Percentiles rank a stretch among this genome's conserved stretches.
phyloP scores from a whole-genome alignment of 225 moss, liverwort and hornwort species.

The Polytrichum commune region DNA sequence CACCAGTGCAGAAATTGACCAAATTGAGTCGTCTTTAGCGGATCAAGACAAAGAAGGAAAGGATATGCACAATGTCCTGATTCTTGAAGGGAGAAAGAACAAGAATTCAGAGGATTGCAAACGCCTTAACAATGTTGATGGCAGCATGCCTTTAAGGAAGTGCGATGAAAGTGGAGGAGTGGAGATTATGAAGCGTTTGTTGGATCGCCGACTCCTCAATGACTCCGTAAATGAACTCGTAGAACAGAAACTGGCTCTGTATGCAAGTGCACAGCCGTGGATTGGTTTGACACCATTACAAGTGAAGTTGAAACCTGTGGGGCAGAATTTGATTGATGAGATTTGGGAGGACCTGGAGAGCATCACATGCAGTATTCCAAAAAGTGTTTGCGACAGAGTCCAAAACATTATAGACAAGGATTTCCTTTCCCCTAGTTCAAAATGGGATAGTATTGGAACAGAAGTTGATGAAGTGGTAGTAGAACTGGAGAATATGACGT shows the following conservation, averaged over 20 bases:
- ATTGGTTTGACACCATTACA: slow-evolving; percentile 14
- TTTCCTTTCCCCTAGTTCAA: slow-evolving; percentile 28
- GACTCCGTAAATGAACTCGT: slow-evolving; percentile 51
- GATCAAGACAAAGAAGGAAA: slow-evolving; percentile 35
- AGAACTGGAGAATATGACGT: slow-evolving; percentile 69
- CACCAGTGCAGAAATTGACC: slow-evolving; percentile 29
- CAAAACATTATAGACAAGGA: slow-evolving; percentile 60
- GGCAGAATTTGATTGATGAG: slow-evolving; percentile 64
- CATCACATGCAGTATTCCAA: slow-evolving; percentile 38
- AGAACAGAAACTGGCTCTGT: slow-evolving; percentile 22
- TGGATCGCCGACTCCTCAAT: slow-evolving; percentile 49
- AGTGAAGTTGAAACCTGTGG: slow-evolving; percentile 30
- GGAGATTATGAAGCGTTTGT: slow-evolving; percentile 34
- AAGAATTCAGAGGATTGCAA: not conserved
- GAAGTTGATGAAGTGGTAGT: slow-evolving; percentile 55
- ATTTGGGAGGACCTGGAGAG: slow-evolving; percentile 72
- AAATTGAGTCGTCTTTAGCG: slow-evolving; percentile 23
- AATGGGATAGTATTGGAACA: slow-evolving; percentile 25
- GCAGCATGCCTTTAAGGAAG: slow-evolving; percentile 13
- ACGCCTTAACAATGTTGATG: slow-evolving; percentile 7
- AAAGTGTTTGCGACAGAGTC: slow-evolving; percentile 47
- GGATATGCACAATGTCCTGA: slow-evolving; percentile 15
- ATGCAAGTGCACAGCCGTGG: slow-evolving; percentile 29
- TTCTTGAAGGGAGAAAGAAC: no score
- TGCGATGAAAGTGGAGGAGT: slow-evolving; percentile 18